Percentiles rank a stretch among this genome's conserved stretches.
Conservation (phyloP, 2,329 filamentous ascomycete species). For the Elsinoe australis region DNA sequence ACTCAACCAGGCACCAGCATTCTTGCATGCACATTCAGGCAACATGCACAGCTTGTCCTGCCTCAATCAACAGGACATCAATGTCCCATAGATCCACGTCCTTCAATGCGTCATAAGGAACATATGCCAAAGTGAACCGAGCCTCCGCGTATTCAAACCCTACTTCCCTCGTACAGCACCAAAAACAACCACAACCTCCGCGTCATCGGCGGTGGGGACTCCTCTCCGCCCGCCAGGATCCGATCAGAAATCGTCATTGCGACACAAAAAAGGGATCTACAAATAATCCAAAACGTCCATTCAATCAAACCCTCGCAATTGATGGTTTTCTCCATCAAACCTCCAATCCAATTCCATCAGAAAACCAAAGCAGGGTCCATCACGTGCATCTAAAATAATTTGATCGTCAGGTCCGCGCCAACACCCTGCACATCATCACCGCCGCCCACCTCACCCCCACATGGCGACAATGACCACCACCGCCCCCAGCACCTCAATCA, state of each 20-base stretch:
- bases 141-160: slow-evolving; percentile 3
- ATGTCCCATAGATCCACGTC: no score
- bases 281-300: not conserved
- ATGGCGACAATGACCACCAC: slow-evolving; percentile 16
- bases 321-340: not conserved
- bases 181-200: not conserved
- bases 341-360: not conserved
- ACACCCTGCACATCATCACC: not conserved
- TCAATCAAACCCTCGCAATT: not conserved
- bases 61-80: no score
- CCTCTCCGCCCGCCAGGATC: slow-evolving; percentile 7
- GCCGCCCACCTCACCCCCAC: not conserved
- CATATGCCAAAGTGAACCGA: no score
- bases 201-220: no score
- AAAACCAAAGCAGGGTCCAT: not conserved
- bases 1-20: no score
- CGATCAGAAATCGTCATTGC: slow-evolving; percentile 6
- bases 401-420: not conserved
- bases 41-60: no score
- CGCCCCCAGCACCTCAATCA: not conserved
- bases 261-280: slow-evolving; percentile 2
- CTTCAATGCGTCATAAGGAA: no score
- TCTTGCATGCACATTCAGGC: no score
- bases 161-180: no score
- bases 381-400: not conserved